phyloP scores from a whole-genome alignment of 352 stramenopile genomes.

The Pythium aphanidermatum region DNA sequence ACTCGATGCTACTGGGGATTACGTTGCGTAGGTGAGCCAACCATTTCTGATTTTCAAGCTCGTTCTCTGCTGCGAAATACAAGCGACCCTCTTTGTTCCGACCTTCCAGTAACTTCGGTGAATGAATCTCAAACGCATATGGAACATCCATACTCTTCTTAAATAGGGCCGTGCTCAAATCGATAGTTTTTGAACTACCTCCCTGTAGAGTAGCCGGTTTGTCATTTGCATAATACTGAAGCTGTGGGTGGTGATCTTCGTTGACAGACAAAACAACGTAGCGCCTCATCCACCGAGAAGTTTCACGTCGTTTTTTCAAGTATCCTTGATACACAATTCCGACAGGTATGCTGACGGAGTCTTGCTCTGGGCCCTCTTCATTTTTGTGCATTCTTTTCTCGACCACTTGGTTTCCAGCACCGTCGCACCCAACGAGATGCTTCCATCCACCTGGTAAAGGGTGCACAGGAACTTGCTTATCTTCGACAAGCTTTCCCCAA shows the following conservation, averaged over 20 bases:
- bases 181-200: slow-evolving; percentile 46
- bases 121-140: slow-evolving; percentile 88
- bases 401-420: slow-evolving; percentile 9
- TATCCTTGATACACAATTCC: slow-evolving; percentile 26
- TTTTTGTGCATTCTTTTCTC: slow-evolving; percentile 4
- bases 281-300: slow-evolving; percentile 74
- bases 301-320: slow-evolving; percentile 72
- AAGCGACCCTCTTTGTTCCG: slow-evolving; percentile 85
- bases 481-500: slow-evolving; percentile 14
- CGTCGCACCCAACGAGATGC: too few relatives aligned
- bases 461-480: neutral
- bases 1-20: slow-evolving; percentile 66
- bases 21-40: slow-evolving; percentile 75
- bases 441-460: too few relatives aligned
- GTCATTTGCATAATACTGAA: slow-evolving; percentile 68
- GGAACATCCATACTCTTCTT: slow-evolving; percentile 77
- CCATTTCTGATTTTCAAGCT: slow-evolving; percentile 89
- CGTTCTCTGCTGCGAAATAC: slow-evolving; percentile 79
- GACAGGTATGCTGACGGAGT: neutral
- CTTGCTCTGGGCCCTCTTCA: slow-evolving; percentile 13
- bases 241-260: slow-evolving; percentile 28
- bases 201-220: slow-evolving; percentile 31
- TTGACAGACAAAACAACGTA: slow-evolving; percentile 59
- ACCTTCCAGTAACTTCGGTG: slow-evolving; percentile 70
- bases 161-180: slow-evolving; percentile 57